Conservation (phyloP, 2,329 filamentous ascomycete genomes). For the Penicillium sp. region DNA sequence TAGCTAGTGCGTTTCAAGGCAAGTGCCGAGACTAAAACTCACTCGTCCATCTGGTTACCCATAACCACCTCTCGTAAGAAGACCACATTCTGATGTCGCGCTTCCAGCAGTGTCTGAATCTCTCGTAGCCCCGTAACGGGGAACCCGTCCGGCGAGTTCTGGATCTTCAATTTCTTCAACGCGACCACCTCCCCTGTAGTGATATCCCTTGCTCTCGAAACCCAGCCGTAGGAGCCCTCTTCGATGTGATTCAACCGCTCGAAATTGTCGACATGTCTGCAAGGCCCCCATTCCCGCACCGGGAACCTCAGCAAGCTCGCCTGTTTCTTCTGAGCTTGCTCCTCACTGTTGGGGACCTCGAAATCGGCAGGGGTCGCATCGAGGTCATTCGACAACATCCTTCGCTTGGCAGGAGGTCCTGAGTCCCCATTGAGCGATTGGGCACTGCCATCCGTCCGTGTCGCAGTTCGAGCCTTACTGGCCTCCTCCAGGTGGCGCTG, state of each 20-base stretch:
- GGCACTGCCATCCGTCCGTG: slow-evolving; percentile 24
- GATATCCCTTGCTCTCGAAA: slow-evolving; percentile 76
- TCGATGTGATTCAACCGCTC: slow-evolving; percentile 95
- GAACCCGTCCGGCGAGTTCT: slow-evolving; percentile 74
- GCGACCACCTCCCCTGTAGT: slow-evolving; percentile 79
- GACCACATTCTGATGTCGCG: slow-evolving; percentile 80
- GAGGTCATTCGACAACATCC: slow-evolving; percentile 60
- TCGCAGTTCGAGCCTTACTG: slow-evolving; percentile 40
- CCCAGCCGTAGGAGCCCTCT: slow-evolving; percentile 94
- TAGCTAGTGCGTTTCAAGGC: not conserved
- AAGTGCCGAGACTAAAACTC: slow-evolving; percentile 27
- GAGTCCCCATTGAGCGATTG: slow-evolving; percentile 29
- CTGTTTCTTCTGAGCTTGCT: slow-evolving; percentile 34
- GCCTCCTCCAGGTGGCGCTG: slow-evolving; percentile 64
- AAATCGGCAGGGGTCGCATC: slow-evolving; percentile 24
- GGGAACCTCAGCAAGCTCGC: slow-evolving; percentile 71
- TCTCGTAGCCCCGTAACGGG: slow-evolving; percentile 91
- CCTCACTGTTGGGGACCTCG: slow-evolving; percentile 16
- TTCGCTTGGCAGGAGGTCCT: slow-evolving; percentile 56
- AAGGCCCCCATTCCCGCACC: slow-evolving; percentile 65
- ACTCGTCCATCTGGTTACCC: slow-evolving; percentile 63
- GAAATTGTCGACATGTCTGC: slow-evolving; percentile 80
- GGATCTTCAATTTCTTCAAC: slow-evolving; percentile 90
- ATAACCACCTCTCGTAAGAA: slow-evolving; percentile 79
- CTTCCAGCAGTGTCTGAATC: slow-evolving; percentile 85